phyloP scores from a whole-genome alignment of 2,329 filamentous ascomycete species.

The Aspergillus sp. region DNA sequence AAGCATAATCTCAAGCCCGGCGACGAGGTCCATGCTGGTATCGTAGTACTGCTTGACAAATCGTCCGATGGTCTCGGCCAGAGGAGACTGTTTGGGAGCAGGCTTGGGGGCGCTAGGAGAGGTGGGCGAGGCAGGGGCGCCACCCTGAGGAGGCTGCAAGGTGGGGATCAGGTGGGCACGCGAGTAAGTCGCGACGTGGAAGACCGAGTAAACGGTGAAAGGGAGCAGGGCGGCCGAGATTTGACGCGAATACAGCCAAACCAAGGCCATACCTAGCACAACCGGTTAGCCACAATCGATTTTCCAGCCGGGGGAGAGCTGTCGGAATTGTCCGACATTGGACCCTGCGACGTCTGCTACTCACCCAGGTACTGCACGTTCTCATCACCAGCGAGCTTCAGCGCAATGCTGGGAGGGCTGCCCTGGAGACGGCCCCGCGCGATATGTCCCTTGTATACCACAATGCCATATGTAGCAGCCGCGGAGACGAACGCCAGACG shows the following conservation, averaged over 20 bases:
- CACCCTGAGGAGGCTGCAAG: constrained; percentile 62
- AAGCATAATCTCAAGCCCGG: constrained; percentile 80
- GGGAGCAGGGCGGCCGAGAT: constrained; percentile 87
- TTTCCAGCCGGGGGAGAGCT: not conserved
- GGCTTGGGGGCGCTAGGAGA: constrained; percentile 54
- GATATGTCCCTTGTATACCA: constrained; percentile 96
- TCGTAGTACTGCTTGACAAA: constrained; percentile 99
- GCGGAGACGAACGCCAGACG: constrained; percentile 87
- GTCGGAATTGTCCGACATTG: not conserved
- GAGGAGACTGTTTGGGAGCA: constrained; percentile 55
- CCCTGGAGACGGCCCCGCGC: constrained; percentile 75
- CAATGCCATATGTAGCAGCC: constrained; percentile 91
- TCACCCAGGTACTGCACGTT: constrained; percentile 96
- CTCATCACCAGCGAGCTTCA: constrained; percentile 78
- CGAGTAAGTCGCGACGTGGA: constrained; percentile 96
- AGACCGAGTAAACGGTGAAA: constrained; percentile 95
- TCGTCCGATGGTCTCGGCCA: constrained; percentile 79
- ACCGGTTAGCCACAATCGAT: constrained; percentile 8
- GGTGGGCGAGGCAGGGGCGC: constrained; percentile 54
- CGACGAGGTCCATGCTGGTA: constrained; percentile 88
- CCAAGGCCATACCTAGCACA: constrained; percentile 75
- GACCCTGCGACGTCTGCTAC: constrained; percentile 32
- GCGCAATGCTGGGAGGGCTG: constrained; percentile 59
- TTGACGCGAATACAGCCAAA: constrained; percentile 92
- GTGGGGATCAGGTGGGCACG: constrained; percentile 91